A percentile compares a stretch with the other conserved stretches of the same genome.
Conservation (phyloP, 2,329 filamentous ascomycete species). For the Trichoderma polysporum region DNA sequence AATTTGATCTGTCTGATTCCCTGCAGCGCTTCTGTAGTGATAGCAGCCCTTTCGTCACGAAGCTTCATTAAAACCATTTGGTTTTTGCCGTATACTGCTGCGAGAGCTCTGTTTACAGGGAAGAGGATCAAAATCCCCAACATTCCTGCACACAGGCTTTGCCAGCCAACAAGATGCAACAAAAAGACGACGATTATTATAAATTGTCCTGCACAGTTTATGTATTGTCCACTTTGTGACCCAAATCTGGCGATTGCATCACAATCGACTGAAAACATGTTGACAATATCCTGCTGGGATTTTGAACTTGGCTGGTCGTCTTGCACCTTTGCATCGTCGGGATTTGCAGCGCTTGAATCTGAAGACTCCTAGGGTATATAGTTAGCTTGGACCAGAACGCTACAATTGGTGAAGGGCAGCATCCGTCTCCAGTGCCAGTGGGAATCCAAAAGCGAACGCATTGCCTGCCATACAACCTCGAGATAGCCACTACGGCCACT, state of each 20-base stretch:
- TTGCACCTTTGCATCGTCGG: neutral
- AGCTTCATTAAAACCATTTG: neutral
- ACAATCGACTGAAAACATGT: constrained; percentile 15
- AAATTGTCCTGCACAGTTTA: constrained; percentile 9
- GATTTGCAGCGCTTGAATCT: neutral
- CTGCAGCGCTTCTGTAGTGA: neutral
- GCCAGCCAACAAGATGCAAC: constrained; percentile 15
- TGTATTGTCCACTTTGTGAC: constrained; percentile 5
- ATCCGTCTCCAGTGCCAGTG: too few species aligned
- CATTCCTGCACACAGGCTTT: constrained; percentile 10
- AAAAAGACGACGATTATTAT: neutral
- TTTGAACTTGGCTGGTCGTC: neutral
- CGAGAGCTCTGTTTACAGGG: constrained; percentile 3
- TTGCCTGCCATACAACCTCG: too few species aligned
- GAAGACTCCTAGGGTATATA: neutral
- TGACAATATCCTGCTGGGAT: constrained; percentile 14
- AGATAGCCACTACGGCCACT: neutral
- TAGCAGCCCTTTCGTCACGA: constrained; percentile 5
- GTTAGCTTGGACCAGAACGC: neutral
- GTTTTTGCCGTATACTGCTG: neutral
- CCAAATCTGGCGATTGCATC: constrained; percentile 15
- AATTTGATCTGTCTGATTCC: constrained; percentile 23
- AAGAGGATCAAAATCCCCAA: neutral
- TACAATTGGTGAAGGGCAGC: neutral
- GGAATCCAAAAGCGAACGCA: too few species aligned